Conservation (phyloP, 371 early-diverging fungal genomes). For the Lichtheimia ornata region DNA sequence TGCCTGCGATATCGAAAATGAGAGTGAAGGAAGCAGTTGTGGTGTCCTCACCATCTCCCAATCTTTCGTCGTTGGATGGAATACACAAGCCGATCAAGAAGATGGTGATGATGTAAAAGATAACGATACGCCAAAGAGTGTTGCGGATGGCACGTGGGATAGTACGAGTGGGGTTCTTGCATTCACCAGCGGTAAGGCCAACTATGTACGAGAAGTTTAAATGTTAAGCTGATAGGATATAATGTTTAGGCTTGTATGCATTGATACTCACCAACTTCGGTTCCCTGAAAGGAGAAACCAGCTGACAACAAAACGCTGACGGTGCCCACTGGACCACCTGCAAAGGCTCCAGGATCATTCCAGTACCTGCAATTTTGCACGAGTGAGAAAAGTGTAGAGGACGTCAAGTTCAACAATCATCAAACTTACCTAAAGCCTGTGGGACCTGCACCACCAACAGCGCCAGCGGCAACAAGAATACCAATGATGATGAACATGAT, state of each 20-base stretch:
- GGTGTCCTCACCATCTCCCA: slow-evolving; percentile 33
- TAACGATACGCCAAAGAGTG: slow-evolving; percentile 71
- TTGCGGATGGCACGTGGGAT: slow-evolving; percentile 72
- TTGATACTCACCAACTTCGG: slow-evolving; percentile 56
- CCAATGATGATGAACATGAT: slow-evolving; percentile 65
- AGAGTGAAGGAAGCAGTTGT: slow-evolving; percentile 65
- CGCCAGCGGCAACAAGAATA: slow-evolving; percentile 68
- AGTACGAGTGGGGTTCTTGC: slow-evolving; percentile 63
- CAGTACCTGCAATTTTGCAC: slow-evolving; percentile 52
- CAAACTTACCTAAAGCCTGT: slow-evolving; percentile 55
- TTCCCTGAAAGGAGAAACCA: slow-evolving; percentile 88
- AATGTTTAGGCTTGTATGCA: no score
- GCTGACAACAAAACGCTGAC: slow-evolving; percentile 71
- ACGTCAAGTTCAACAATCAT: no score
- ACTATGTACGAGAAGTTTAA: slow-evolving; percentile 17
- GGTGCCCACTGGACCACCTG: slow-evolving; percentile 61
- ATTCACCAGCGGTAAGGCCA: slow-evolving; percentile 66
- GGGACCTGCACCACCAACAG: slow-evolving; percentile 47
- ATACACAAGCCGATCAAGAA: slow-evolving; percentile 66
- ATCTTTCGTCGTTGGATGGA: slow-evolving; percentile 50
- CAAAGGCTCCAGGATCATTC: slow-evolving; percentile 71
- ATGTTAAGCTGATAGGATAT: neutral
- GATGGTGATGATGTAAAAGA: slow-evolving; percentile 72
- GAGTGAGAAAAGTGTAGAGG: neutral
- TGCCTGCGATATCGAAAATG: slow-evolving; percentile 66